Evolutionary conservation across 139 green algal genomes (phyloP).

Genomic region (Tetratostichococcus sp.): DNA sequence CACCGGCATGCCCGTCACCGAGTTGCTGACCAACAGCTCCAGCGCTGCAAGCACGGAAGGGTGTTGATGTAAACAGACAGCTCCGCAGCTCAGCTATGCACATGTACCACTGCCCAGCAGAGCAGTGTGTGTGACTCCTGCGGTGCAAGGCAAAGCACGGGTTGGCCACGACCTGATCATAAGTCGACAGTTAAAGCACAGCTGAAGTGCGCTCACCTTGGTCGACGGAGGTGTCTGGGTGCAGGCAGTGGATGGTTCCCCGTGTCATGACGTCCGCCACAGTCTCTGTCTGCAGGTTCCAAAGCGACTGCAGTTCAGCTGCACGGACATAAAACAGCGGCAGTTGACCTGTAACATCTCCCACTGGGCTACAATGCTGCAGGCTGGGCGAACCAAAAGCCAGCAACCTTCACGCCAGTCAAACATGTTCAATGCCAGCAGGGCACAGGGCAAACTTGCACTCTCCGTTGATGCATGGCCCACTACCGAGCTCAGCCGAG

Average conservation of each 20-base stretch:
- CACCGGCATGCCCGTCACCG: constrained; percentile 59
- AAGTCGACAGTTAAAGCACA: background rate
- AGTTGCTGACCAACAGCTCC: constrained; percentile 48
- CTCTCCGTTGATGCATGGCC: too few species aligned
- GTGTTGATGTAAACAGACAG: background rate
- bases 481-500: too few species aligned
- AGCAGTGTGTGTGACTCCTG: too few species aligned
- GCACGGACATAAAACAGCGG: too few species aligned
- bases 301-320: too few species aligned
- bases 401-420: too few species aligned
- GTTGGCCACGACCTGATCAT: background rate
- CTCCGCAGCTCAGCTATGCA: background rate
- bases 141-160: background rate
- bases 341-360: too few species aligned
- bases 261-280: constrained; percentile 57
- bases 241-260: constrained; percentile 21
- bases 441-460: too few species aligned
- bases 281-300: constrained; percentile 2
- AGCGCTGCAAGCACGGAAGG: constrained; percentile 29
- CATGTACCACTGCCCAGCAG: too few species aligned
- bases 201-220: constrained; percentile 19
- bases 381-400: too few species aligned
- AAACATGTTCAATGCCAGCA: too few species aligned
- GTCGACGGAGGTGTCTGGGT: constrained; percentile 49
- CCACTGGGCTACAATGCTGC: too few species aligned